Evolutionary conservation across 768 basidiomycete species (phyloP), one percentile per base, ranked within the genome.

Genomic region (Psilocybe sp.): DNA sequence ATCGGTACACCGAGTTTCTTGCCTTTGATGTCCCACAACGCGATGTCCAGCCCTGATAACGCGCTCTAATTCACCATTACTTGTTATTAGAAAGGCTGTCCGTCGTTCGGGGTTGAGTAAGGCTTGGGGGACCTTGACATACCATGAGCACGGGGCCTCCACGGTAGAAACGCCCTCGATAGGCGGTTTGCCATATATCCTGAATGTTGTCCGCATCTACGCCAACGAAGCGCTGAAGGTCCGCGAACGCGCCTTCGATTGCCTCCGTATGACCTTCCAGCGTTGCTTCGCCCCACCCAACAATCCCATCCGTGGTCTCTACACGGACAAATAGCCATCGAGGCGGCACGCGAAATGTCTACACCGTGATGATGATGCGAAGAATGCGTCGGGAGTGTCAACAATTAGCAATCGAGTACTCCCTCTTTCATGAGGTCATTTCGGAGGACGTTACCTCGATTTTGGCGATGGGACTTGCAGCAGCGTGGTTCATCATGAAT

Each of bases 11-110:
- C 84, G 2, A 87, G 74, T 32, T 80, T 82, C 67, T 86, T 87
- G n/a, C 87, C 87, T 56, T 87, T 87, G 66, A 89, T 84, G 58
- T 88, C 87, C 87, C 87, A 77, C 1, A 89, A 69, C 1, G 84
- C 84, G 50, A 88, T 87, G 63, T 87, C 84, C 28, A 87, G 64
- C 0, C 84, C 82, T 1, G 80, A 78, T 9, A 80, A 63, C 8
- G 76, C 80, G 23, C 76, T 80, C 76, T 79, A 14, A 20, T 10
- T 50, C 32, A 18, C 1, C 33, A 1, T 40, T 40, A 23, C 18
- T 18, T 16, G 40, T 2, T n/a, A n/a, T n/a, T n/a, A n/a, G n/a
- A n/a, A n/a, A n/a, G n/a, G n/a, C n/a, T n/a, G n/a, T n/a, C n/a
- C n/a, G n/a, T n/a, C n/a, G n/a, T n/a, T n/a, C n/a, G n/a, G n/a